A percentile compares a stretch with the other conserved stretches of the same genome.
Evolutionary conservation across 495 filamentous ascomycete genomes (phyloP).

Genomic region (Penicillium alfredii): DNA sequence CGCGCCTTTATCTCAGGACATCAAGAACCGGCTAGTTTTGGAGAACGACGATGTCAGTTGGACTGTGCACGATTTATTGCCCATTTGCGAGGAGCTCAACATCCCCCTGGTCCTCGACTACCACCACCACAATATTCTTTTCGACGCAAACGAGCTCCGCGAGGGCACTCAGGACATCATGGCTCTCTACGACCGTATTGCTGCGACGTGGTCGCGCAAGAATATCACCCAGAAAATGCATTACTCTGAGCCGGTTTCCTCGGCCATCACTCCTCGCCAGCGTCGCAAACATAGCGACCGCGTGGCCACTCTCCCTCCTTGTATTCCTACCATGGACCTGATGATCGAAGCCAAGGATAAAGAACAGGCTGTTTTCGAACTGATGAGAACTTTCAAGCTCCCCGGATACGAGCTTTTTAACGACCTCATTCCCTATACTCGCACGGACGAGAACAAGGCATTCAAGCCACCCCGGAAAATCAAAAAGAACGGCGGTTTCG

Average conservation of each 20-base stretch:
- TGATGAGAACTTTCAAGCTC: constrained; percentile 82
- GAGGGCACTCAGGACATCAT: constrained; percentile 85
- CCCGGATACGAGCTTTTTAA: constrained; percentile 69
- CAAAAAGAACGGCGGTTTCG: constrained; percentile 44
- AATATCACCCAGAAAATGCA: constrained; percentile 94
- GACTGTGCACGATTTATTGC: constrained; percentile 86
- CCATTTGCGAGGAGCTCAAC: constrained; percentile 85
- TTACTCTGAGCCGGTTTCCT: constrained; percentile 73
- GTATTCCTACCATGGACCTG: constrained; percentile 74
- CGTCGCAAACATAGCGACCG: constrained; percentile 79
- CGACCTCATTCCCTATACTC: constrained; percentile 70
- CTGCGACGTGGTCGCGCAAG: constrained; percentile 80
- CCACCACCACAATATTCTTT: constrained; percentile 94
- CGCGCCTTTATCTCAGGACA: constrained; percentile 49
- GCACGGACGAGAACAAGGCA: constrained; percentile 71
- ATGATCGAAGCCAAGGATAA: constrained; percentile 99
- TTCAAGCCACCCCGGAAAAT: constrained; percentile 45
- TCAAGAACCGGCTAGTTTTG: constrained; percentile 79
- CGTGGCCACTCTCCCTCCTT: constrained; percentile 74
- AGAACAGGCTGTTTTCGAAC: constrained; percentile 92
- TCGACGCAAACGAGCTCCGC: constrained; percentile 62
- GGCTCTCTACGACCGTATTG: constrained; percentile 63
- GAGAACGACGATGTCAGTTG: constrained; percentile 94
- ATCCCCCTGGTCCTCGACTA: constrained; percentile 92
- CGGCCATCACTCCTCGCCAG: constrained; percentile 68